Conservation (phyloP, 2,329 filamentous ascomycete genomes). For the Pseudogymnoascus sp. region DNA sequence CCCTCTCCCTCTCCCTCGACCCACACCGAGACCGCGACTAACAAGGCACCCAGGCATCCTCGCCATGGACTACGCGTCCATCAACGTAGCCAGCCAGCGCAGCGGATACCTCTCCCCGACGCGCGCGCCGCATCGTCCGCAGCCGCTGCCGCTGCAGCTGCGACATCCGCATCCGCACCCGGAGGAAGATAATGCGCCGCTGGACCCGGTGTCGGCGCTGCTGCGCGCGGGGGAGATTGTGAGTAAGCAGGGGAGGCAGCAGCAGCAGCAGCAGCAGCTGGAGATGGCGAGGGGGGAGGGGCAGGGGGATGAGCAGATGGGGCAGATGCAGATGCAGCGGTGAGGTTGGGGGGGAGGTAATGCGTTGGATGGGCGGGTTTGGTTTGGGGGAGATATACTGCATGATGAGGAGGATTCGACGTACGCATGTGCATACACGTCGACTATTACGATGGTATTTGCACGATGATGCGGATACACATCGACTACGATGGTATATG, state of each 20-base stretch:
- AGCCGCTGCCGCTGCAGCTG: slow-evolving; percentile 12
- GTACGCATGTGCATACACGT: too few relatives aligned
- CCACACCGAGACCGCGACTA: too few relatives aligned
- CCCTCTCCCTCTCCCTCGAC: not conserved
- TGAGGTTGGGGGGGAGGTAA: not conserved
- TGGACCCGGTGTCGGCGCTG: slow-evolving; percentile 52
- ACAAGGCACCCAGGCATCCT: too few relatives aligned
- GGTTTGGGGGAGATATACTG: too few relatives aligned
- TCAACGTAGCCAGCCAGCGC: slow-evolving; percentile 17
- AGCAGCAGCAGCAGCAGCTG: too few relatives aligned
- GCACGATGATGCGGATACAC: too few relatives aligned
- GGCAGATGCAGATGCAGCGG: not conserved
- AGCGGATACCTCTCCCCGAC: slow-evolving; percentile 20
- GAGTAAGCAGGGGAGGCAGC: not conserved
- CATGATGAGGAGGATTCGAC: too few relatives aligned
- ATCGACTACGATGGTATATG: not conserved
- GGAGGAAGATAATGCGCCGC: slow-evolving; percentile 24
- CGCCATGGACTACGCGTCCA: slow-evolving; percentile 14
- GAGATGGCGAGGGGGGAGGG: too few relatives aligned
- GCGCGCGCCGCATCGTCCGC: slow-evolving; percentile 10
- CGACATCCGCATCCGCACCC: slow-evolving; percentile 17
- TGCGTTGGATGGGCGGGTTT: too few relatives aligned
- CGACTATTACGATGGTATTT: too few relatives aligned
- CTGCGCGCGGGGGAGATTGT: slow-evolving; percentile 52
- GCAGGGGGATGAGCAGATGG: not conserved